phyloP scores from a whole-genome alignment of 257 asterid genomes.

The Leonotis leonurus region DNA sequence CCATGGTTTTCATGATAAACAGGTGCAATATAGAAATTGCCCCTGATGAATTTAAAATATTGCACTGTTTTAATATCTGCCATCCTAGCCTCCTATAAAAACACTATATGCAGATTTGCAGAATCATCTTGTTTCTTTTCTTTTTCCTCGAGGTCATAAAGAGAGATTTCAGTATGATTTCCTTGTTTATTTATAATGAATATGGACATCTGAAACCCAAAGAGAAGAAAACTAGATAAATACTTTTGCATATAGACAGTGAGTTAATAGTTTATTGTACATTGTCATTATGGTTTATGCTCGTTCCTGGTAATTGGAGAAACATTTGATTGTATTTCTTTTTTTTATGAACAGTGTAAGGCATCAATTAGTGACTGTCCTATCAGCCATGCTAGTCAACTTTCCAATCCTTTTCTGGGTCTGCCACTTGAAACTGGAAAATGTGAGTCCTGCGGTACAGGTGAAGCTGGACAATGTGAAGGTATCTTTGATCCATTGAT shows the following conservation, averaged over 20 bases:
- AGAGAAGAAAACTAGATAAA: no score
- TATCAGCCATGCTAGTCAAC: constrained; percentile 83
- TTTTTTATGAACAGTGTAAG: constrained; percentile 52
- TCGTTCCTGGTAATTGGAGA: neutral
- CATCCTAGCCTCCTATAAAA: no score
- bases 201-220: no score
- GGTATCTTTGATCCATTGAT: constrained; percentile 38
- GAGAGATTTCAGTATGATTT: no score
- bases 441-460: constrained; percentile 93
- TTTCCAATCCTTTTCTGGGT: constrained; percentile 91
- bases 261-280: neutral
- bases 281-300: neutral
- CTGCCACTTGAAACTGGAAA: constrained; percentile 87
- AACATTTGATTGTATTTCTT: constrained; percentile 9
- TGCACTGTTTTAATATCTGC: no score
- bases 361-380: constrained; percentile 80
- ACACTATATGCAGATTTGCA: no score
- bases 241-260: no score
- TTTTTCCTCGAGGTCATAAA: no score
- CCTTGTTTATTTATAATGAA: no score
- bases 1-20: neutral
- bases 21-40: no score
- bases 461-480: constrained; percentile 96
- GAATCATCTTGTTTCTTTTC: no score
- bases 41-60: no score